Evolutionary conservation across 1,139 yeast genomes (phyloP).

Genomic region (Diutina catenulata): DNA sequence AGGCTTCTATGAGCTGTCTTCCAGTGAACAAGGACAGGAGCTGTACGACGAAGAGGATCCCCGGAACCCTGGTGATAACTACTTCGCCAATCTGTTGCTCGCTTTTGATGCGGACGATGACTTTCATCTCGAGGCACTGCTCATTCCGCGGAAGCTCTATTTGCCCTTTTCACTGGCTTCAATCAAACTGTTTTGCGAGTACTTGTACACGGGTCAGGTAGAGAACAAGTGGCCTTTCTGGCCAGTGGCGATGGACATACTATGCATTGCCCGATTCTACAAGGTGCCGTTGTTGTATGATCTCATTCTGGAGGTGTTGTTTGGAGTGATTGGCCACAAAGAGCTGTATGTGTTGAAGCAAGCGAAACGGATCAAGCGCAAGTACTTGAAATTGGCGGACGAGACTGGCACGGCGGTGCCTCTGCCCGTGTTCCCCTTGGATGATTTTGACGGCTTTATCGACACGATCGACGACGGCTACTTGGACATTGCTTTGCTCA

Average conservation of each 20-base stretch:
- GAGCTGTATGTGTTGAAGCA: constrained; percentile 40
- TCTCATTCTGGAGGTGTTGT: constrained; percentile 53
- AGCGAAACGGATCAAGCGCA: constrained; percentile 22
- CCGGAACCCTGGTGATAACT: no score
- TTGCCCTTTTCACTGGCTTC: constrained; percentile 54
- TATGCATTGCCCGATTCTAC: constrained; percentile 50
- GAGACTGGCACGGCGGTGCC: constrained; percentile 10
- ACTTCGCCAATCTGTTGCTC: no score
- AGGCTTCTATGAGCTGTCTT: no score
- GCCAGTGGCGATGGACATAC: constrained; percentile 56
- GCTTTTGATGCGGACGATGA: background rate
- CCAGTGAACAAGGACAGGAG: no score
- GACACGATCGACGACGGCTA: constrained; percentile 51
- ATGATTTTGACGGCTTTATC: constrained; percentile 33
- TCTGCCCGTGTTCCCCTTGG: constrained; percentile 22
- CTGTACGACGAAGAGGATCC: no score
- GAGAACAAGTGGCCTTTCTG: constrained; percentile 60
- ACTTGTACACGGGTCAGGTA: constrained; percentile 66
- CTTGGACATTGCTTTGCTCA: constrained; percentile 42
- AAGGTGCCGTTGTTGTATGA: constrained; percentile 61
- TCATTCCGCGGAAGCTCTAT: constrained; percentile 56
- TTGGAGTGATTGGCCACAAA: constrained; percentile 55
- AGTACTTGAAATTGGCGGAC: constrained; percentile 17
- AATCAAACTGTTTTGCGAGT: constrained; percentile 57
- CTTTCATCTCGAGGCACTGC: constrained; percentile 41